Evolutionary conservation across 768 basidiomycete genomes (phyloP).

Genomic region (Boletus barrowsii): DNA sequence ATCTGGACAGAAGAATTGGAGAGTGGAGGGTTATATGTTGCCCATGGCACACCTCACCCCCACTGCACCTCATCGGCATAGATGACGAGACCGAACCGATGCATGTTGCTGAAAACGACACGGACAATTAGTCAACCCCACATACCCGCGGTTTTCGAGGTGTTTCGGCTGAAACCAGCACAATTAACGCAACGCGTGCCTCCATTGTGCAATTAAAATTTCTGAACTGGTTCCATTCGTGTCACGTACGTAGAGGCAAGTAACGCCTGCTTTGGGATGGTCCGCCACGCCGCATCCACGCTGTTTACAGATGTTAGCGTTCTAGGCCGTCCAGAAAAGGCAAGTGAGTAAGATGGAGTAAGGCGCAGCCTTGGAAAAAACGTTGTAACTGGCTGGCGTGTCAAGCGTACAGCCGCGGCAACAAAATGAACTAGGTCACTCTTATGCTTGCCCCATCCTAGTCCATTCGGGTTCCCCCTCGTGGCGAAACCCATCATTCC

Average conservation of each 20-base stretch:
- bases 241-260: conserved; percentile 1
- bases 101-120: conserved; percentile 13
- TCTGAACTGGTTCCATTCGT: not conserved
- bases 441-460: not conserved
- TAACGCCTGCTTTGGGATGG: conserved; percentile 4
- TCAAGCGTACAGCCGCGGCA: conserved; percentile 3
- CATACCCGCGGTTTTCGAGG: conserved; percentile 14
- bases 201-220: conserved; percentile 3
- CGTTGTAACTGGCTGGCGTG: conserved; percentile 19
- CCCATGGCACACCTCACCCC: conserved; percentile 20
- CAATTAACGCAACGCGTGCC: conserved; percentile 8
- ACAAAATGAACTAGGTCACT: conserved; percentile 10
- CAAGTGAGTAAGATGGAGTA: conserved; percentile 22
- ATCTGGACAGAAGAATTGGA: not conserved
- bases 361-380: conserved; percentile 22
- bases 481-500: conserved; percentile 18
- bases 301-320: conserved; percentile 2
- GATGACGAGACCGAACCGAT: conserved; percentile 2
- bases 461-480: conserved; percentile 9
- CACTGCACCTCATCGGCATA: conserved; percentile 20
- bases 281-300: conserved; percentile 24
- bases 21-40: conserved; percentile 20
- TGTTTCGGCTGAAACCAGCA: conserved; percentile 4
- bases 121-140: conserved; percentile 19
- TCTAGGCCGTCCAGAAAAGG: conserved; percentile 24